Evolutionary conservation across 1,139 yeast genomes (phyloP).

Genomic region (Spathaspora sp.): DNA sequence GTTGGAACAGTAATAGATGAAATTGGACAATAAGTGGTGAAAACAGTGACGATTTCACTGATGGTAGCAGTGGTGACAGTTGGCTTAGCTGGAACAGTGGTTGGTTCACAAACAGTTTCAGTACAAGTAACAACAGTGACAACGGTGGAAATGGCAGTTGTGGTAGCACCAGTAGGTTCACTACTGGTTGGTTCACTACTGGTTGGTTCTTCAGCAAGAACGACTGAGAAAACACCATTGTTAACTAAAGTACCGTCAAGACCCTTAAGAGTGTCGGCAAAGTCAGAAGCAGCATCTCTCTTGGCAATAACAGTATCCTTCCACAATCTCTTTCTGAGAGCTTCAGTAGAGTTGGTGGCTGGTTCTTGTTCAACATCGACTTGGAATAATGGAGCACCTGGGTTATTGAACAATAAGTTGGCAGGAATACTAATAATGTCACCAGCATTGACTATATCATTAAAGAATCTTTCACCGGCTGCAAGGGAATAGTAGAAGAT

Average conservation of each 20-base stretch:
- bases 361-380: constrained; percentile 31
- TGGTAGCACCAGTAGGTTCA: constrained; percentile 11
- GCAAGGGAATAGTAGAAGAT: constrained; percentile 38
- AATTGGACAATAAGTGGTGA: constrained; percentile 37
- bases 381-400: constrained; percentile 28
- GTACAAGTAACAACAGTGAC: constrained; percentile 49
- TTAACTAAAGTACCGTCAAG: constrained; percentile 27
- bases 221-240: constrained; percentile 23
- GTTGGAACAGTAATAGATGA: constrained; percentile 18
- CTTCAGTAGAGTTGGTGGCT: constrained; percentile 41
- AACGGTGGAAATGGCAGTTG: constrained; percentile 15
- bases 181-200: constrained; percentile 11
- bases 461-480: constrained; percentile 26
- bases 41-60: constrained; percentile 25
- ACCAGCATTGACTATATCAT: constrained; percentile 39
- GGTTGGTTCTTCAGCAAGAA: constrained; percentile 18
- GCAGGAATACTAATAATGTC: constrained; percentile 37
- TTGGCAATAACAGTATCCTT: constrained; percentile 16
- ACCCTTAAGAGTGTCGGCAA: constrained; percentile 28
- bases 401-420: constrained; percentile 22
- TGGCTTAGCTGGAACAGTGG: constrained; percentile 30
- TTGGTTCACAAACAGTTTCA: constrained; percentile 28
- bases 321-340: constrained; percentile 41
- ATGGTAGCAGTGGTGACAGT: constrained; percentile 24
- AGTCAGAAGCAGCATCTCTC: constrained; percentile 35